phyloP scores from a whole-genome alignment of 2,329 filamentous ascomycete genomes.

The Sordariomycetes sp. region DNA sequence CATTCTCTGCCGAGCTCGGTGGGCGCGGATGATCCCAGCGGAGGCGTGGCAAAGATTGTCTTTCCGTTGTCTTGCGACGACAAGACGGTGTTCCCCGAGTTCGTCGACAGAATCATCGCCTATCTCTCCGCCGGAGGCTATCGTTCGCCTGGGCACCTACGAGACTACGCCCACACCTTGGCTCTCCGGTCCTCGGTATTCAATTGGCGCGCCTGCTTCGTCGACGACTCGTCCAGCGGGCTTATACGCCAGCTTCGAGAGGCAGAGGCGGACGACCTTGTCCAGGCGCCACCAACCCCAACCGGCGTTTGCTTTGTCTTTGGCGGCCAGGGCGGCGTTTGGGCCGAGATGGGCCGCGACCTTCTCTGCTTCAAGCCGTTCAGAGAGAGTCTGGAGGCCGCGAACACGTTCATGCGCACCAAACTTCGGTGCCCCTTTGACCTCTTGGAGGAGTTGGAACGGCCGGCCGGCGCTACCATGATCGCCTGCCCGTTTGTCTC shows the following conservation, averaged over 20 bases:
- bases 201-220: constrained; percentile 28
- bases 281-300: constrained; percentile 14
- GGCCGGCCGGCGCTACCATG: constrained; percentile 8
- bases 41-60: constrained; percentile 9
- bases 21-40: not conserved
- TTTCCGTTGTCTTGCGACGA: constrained; percentile 34
- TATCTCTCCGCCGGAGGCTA: constrained; percentile 15
- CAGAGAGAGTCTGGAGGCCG: constrained; percentile 23
- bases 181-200: constrained; percentile 30
- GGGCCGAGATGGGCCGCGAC: constrained; percentile 29
- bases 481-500: constrained; percentile 14
- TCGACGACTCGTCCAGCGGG: constrained; percentile 21
- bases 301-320: constrained; percentile 28
- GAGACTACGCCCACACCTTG: constrained; percentile 34
- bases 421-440: not conserved
- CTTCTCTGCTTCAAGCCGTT: constrained; percentile 25
- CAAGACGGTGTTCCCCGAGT: constrained; percentile 23
- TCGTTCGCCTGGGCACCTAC: constrained; percentile 13
- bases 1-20: not conserved
- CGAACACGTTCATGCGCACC: constrained; percentile 16
- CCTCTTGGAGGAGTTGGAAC: constrained; percentile 8
- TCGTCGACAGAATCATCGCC: constrained; percentile 21
- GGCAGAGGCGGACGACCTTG: constrained; percentile 9
- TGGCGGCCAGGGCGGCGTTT: constrained; percentile 31
- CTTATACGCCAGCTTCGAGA: constrained; percentile 18